Evolutionary conservation across 2,329 filamentous ascomycete species (phyloP).

Genomic region (Decorospora gaudefroyi): DNA sequence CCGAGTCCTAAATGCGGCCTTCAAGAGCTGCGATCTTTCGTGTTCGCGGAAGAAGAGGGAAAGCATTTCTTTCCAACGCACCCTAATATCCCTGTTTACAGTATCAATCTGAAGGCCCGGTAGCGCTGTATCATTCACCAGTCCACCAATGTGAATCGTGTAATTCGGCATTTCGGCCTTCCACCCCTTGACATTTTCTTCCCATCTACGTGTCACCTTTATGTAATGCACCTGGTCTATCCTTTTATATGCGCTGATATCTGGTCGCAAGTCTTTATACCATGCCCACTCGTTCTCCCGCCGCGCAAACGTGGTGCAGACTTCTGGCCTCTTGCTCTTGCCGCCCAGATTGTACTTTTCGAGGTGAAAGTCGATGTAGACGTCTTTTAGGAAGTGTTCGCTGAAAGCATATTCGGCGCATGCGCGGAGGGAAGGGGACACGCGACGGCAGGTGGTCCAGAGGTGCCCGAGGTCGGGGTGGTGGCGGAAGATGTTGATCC

Average conservation of each 20-base stretch:
- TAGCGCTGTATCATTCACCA: conserved; percentile 43
- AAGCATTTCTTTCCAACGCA: conserved; percentile 39
- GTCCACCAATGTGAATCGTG: conserved; percentile 32
- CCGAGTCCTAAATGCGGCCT: conserved; percentile 13
- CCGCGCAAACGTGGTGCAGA: conserved; percentile 26
- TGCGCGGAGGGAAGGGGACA: conserved; percentile 34
- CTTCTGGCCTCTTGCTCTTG: conserved; percentile 33
- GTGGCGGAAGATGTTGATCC: conserved; percentile 42
- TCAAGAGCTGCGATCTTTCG: conserved; percentile 16
- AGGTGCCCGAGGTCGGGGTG: conserved; percentile 39
- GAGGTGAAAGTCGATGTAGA: conserved; percentile 35
- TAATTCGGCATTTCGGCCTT: conserved; percentile 41
- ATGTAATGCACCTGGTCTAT: conserved; percentile 11
- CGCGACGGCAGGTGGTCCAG: conserved; percentile 36
- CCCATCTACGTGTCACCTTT: conserved; percentile 35
- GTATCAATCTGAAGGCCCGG: conserved; percentile 29
- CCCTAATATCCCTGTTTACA: conserved; percentile 25
- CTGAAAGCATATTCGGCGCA: conserved; percentile 40
- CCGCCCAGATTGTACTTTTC: conserved; percentile 45
- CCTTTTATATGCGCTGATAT: not conserved
- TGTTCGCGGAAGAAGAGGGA: conserved; percentile 42
- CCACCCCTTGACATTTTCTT: conserved; percentile 27
- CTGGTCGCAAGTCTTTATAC: conserved; percentile 24
- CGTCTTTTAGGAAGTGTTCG: conserved; percentile 27
- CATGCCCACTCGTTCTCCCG: conserved; percentile 20